Percentiles rank a stretch among this genome's conserved stretches.
These are phyloP conservation scores for Camellia oleifera DNA, from an alignment of 179 eudicot genomes.

Conservation along the genomic window DNA sequence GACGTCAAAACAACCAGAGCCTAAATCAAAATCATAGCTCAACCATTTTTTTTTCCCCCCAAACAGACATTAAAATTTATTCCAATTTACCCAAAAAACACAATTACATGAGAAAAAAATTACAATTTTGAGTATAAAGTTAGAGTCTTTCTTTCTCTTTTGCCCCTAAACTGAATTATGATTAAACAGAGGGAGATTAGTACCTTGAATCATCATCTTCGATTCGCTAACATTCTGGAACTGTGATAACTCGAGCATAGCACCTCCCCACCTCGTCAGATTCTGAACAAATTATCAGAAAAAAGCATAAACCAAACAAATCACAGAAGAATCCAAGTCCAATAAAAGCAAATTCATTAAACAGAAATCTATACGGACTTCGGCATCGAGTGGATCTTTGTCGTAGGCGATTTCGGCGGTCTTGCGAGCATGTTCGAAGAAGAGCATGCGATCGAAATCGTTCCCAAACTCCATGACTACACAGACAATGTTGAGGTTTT, in stretches of 20 bases:
- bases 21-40: too few species aligned
- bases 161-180: too few species aligned
- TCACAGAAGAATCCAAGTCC: not conserved
- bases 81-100: not conserved
- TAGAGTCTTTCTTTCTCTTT: not conserved
- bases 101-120: not conserved
- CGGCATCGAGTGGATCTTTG: conserved; percentile 70
- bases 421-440: conserved; percentile 82
- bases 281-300: conserved; percentile 42
- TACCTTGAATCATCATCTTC: conserved; percentile 66
- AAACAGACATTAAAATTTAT: too few species aligned
- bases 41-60: too few species aligned
- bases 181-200: not conserved
- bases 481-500: not conserved
- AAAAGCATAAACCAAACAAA: not conserved
- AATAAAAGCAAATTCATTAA: not conserved
- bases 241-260: conserved; percentile 77
- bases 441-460: conserved; percentile 68
- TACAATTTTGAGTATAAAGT: not conserved
- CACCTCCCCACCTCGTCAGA: conserved; percentile 92
- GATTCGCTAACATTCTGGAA: conserved; percentile 53
- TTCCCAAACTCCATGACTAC: conserved; percentile 50
- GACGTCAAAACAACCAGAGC: too few species aligned
- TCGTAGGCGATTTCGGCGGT: conserved; percentile 54
- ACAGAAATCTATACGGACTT: conserved; percentile 30